Evolutionary conservation across 805 yeast species (phyloP), one percentile per base, ranked within the genome.

Genomic region (Nakazawaea molendinolei): DNA sequence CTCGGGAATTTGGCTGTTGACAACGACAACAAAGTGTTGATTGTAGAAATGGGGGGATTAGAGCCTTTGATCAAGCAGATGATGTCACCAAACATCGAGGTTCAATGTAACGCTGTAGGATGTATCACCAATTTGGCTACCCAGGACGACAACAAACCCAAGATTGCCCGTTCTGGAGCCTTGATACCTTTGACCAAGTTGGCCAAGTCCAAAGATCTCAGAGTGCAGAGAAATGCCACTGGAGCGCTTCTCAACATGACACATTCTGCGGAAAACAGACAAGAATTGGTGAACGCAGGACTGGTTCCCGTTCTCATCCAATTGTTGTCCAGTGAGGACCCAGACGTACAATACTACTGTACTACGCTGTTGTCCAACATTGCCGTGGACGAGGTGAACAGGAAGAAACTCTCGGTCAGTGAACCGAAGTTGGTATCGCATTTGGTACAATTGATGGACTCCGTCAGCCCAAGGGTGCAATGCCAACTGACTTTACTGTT

Each of bases 241-340:
- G 99, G 99, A 31, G 98, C 98, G 1, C 66, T 92, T 52, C 71
- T 92, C 46, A 92, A 92, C 62, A 92, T 92, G 99, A 92, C 99
- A 24, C 99, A 92, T 56, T 85, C 95, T 17, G 84, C 83, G 45
- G 97, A 89, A 61, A 92, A 92, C 59, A 79, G 99, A 61, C 90
- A 84, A 56, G 97, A 92, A 60, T 70, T 92, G 44, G 98, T 92
- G 23, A 86, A 86, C 57, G 97, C 98, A 2, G 98, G 97, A 30
- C 96, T 97, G 14, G 95, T 92, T 6, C 98, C 99, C 2, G 95
- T 92, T 5, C 68, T 92, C 38, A 97, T 92, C 10, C 79, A 94
- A 8, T 65, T 92, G 44, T 67, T 92, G 43, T 76, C 90, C 2
- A 81, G 87, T 38, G 72, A 79, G 19, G 99, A 92, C 57, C 84